Evolutionary conservation across 371 early-diverging fungal species (phyloP), one percentile per base, ranked within the genome.

Genomic region (Mucor indicus): DNA sequence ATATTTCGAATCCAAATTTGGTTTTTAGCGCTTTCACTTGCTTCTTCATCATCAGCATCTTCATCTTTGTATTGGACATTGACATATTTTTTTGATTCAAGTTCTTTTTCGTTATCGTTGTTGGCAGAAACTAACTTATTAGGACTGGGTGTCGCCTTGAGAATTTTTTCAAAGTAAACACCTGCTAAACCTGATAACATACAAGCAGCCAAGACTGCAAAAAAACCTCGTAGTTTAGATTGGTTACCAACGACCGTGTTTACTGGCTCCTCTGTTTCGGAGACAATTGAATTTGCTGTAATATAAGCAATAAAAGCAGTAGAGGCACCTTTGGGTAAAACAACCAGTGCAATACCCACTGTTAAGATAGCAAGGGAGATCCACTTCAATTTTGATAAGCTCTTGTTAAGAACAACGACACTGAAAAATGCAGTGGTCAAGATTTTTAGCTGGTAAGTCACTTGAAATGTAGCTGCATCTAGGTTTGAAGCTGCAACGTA

Each of bases 91-190:
- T 13, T 17, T 25, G n/a, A n/a, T n/a, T n/a, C n/a, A n/a, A n/a
- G n/a, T n/a, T n/a, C n/a, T 10, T 59, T 53, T 23, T 64, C 62
- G 12, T 57, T 41, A 15, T 48, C 53, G n/a, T n/a, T 29, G 12
- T 29, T 12, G n/a, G n/a, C n/a, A n/a, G n/a, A n/a, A n/a, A n/a
- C n/a, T n/a, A n/a, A n/a, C n/a, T 24, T 36, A 6, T 22, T 13
- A 11, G 55, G 29, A 25, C 25, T 23, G 4, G 67, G 56, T 21
- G 86, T n/a, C n/a, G n/a, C 80, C 62, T 93, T 93, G 42, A 95
- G 75, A 32, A 95, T 91, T 74, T 91, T 91, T 73, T 96, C 96
- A 73, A 96, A 96, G 73, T 95, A 97, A 4, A 96, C 96, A 25
- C 96, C 96, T 5, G 96, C 93, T 3, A 94, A 53, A 24, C 96